phyloP scores from a whole-genome alignment of 1,139 yeast species.

The Sugiyamaella japonica region DNA sequence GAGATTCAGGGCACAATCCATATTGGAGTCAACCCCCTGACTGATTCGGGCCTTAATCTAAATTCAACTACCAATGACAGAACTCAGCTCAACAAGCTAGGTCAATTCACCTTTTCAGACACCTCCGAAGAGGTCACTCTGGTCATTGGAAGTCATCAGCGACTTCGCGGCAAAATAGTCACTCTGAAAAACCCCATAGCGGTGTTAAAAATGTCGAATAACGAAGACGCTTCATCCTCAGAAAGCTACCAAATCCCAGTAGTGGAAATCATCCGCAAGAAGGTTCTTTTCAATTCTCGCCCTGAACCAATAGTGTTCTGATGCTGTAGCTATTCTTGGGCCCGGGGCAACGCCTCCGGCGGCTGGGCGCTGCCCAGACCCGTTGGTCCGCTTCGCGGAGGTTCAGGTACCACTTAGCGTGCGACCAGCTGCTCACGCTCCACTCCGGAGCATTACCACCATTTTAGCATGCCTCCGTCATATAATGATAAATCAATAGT shows the following conservation, averaged over 20 bases:
- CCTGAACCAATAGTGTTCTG: conserved; percentile 38
- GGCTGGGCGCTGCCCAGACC: no score
- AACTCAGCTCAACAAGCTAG: conserved; percentile 22
- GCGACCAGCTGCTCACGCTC: no score
- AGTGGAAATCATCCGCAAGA: conserved; percentile 37
- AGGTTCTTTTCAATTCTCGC: conserved; percentile 38
- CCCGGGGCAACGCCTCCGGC: no score
- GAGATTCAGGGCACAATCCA: conserved; percentile 40
- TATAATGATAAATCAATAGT: no score
- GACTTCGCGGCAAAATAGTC: conserved; percentile 39
- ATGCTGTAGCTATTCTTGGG: no score
- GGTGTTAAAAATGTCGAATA: conserved; percentile 28
- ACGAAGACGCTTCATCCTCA: conserved; percentile 2
- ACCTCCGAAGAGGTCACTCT: conserved; percentile 33
- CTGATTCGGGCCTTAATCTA: conserved; percentile 25
- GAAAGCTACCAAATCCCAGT: conserved; percentile 28
- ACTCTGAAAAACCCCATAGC: conserved; percentile 42
- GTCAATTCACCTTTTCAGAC: conserved; percentile 32
- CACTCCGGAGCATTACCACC: no score
- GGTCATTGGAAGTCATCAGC: conserved; percentile 40
- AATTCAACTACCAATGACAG: conserved; percentile 11
- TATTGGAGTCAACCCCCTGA: conserved; percentile 32
- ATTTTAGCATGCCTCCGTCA: no score
- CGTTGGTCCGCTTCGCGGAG: no score
- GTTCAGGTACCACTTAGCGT: no score